Evolutionary conservation across 2,329 filamentous ascomycete species (phyloP).

Genomic region (Penicillium sp.): DNA sequence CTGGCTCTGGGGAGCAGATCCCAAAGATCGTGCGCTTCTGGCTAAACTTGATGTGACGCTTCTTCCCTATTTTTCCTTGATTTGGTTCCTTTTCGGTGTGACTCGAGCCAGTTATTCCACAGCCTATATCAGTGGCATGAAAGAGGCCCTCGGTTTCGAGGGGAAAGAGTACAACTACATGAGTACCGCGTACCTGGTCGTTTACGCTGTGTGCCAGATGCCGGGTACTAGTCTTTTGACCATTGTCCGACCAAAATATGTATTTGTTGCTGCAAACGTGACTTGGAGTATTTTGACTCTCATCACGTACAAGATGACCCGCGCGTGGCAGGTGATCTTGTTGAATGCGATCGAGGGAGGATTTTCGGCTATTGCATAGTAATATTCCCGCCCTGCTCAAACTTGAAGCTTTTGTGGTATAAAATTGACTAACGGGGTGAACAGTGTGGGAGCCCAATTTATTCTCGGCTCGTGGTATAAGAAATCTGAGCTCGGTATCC

Average conservation of each 20-base stretch:
- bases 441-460: constrained; percentile 49
- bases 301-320: constrained; percentile 48
- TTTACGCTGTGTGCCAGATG: constrained; percentile 52
- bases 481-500: constrained; percentile 48
- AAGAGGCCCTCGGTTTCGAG: constrained; percentile 42
- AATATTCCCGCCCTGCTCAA: constrained; percentile 16
- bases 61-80: constrained; percentile 51
- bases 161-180: constrained; percentile 50
- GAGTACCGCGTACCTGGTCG: constrained; percentile 43
- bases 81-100: constrained; percentile 55
- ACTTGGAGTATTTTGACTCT: constrained; percentile 52
- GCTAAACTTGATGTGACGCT: constrained; percentile 49
- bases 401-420: not conserved
- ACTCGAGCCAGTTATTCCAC: constrained; percentile 51
- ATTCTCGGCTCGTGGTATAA: constrained; percentile 53
- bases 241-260: constrained; percentile 45
- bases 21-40: constrained; percentile 29
- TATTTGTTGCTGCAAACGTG: constrained; percentile 50
- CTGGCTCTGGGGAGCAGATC: constrained; percentile 21
- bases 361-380: constrained; percentile 51
- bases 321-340: constrained; percentile 51
- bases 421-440: not conserved
- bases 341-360: constrained; percentile 52
- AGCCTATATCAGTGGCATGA: constrained; percentile 51
- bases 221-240: constrained; percentile 49